Conservation (phyloP, 1,139 yeast genomes). For the Meyerozyma sp. region DNA sequence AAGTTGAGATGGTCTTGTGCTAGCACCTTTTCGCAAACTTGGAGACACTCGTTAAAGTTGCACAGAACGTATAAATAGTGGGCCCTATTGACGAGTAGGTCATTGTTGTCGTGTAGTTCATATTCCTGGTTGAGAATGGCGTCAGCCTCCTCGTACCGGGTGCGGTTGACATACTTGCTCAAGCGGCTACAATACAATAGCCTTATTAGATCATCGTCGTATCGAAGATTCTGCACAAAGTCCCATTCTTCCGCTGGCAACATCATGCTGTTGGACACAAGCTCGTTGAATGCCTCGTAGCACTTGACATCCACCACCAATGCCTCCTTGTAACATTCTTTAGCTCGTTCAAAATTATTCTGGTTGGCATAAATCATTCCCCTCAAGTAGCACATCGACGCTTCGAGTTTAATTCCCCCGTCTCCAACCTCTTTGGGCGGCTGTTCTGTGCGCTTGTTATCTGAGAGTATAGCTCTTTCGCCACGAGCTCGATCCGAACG, state of each 20-base stretch:
- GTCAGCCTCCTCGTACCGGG: conserved; percentile 62
- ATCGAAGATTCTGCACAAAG: conserved; percentile 60
- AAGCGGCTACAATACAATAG: conserved; percentile 72
- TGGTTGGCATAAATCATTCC: conserved; percentile 83
- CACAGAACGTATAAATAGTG: conserved; percentile 74
- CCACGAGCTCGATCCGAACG: conserved; percentile 32
- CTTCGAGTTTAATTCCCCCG: conserved; percentile 80
- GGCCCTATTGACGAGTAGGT: conserved; percentile 64
- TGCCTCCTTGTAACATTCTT: conserved; percentile 85
- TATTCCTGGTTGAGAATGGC: conserved; percentile 64
- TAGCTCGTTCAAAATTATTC: conserved; percentile 82
- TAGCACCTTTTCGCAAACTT: conserved; percentile 63
- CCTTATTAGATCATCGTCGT: conserved; percentile 74
- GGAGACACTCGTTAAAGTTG: conserved; percentile 71
- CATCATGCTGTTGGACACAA: conserved; percentile 67
- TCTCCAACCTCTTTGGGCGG: conserved; percentile 25
- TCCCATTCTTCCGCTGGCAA: conserved; percentile 90
- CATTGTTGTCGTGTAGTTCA: conserved; percentile 62
- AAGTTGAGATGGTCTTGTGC: conserved; percentile 66
- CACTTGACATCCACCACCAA: conserved; percentile 85
- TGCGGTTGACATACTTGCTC: conserved; percentile 64
- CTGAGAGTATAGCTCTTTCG: conserved; percentile 17
- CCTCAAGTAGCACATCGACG: conserved; percentile 80
- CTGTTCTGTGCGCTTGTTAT: background rate
- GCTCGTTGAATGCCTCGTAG: conserved; percentile 85